These are phyloP conservation scores for Condylostoma magnum DNA, from an alignment of 169 alveolate genomes.

Conservation along the genomic window DNA sequence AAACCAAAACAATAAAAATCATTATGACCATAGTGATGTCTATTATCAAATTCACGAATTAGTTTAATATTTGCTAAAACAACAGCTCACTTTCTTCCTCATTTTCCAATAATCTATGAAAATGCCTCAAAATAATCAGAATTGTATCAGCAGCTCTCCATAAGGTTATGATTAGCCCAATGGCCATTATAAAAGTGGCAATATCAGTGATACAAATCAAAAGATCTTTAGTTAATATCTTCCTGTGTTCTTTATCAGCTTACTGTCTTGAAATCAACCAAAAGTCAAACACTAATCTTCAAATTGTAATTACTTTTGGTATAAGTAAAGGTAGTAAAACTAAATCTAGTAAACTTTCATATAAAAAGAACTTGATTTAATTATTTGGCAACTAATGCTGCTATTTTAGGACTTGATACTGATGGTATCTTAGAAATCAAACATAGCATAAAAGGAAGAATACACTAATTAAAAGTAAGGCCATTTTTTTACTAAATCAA, in stretches of 20 bases:
- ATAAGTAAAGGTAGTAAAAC: constrained; percentile 10
- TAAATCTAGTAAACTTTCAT: constrained; percentile 2
- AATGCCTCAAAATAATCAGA: not conserved
- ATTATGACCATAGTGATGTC: constrained; percentile 21
- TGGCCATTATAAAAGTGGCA: not conserved
- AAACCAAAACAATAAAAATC: not conserved
- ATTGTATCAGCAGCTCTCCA: constrained; percentile 19
- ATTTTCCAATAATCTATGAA: not conserved
- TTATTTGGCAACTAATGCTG: too few species aligned
- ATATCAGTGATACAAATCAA: not conserved
- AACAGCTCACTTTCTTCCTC: constrained; percentile 2
- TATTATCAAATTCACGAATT: constrained; percentile 13
- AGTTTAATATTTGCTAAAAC: constrained; percentile 10
- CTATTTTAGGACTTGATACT: too few species aligned
- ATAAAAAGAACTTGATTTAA: too few species aligned
- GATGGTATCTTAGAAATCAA: too few species aligned
- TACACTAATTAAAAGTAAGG: too few species aligned
- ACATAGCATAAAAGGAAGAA: too few species aligned
- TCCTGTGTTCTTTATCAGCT: constrained; percentile 14
- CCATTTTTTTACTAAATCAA: too few species aligned
- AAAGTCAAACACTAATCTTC: not conserved
- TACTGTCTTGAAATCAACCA: not conserved
- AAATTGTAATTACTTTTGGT: not conserved
- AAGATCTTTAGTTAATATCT: not conserved
- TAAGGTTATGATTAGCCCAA: not conserved